Evolutionary conservation across 495 filamentous ascomycete genomes (phyloP), one percentile per base, ranked within the genome.

Genomic region (Neurospora sp.): DNA sequence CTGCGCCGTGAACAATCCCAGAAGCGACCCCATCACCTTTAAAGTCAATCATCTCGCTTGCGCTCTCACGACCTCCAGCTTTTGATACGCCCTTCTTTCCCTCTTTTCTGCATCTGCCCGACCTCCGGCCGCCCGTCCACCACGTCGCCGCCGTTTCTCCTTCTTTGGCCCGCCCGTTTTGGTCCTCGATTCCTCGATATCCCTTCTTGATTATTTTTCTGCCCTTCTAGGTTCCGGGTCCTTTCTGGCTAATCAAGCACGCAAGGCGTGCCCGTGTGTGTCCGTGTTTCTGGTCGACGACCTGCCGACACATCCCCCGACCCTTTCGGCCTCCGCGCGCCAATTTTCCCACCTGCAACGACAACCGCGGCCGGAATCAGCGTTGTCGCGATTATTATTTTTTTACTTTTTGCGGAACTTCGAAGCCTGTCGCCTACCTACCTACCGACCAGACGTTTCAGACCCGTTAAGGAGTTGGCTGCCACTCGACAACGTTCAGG

Each of bases 41-140:
- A 75, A 76, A 79, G 82, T 79, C 79, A 83, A 85, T 84, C 82
- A 84, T 85, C 78, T 85, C 83, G 83, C 83, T 85, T 84, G 79
- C 77, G 81, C 81, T 79, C 80, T 78, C 81, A 79, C 77, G 79
- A 82, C 79, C 76, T 80, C 78, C 76, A 79, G 77, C 79, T 76
- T 75, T 77, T 78, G 80, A 77, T 78, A 78, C 78, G 77, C 77
- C 78, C 73, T 78, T 77, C 62, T 71, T 70, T 75, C 76, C 75
- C 73, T 48, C 69, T 75, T 72, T 77, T 75, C 72, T 66, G 54
- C 76, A 73, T 77, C 77, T 71, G 71, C 41, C 75, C 69, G 75
- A 75, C 76, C 79, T 76, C 77, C 78, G 76, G 72, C 74, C 79
- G 72, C 74, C 79, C 73, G 76, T 79, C 73, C 37, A 35, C 71